A percentile compares a stretch with the other conserved stretches of the same genome.
Conservation (phyloP, 140 eudicot species). For the Senecio squalidus region DNA sequence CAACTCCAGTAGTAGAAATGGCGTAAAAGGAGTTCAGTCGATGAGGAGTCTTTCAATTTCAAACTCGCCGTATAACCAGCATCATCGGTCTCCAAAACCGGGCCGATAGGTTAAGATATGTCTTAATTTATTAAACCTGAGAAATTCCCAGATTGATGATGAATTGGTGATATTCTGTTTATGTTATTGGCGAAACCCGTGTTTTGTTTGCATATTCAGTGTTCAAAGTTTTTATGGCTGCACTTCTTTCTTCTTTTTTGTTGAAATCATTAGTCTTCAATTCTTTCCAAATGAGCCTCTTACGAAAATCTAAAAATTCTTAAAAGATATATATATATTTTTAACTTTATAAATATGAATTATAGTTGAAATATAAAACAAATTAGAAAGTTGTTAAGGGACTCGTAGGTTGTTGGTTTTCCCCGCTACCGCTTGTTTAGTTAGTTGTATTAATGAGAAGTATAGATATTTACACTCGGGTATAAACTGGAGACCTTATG, state of each 20-base stretch:
- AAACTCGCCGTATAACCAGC: slow-evolving; percentile 34
- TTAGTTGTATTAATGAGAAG: too few relatives aligned
- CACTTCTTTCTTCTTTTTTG: neutral
- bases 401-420: too few relatives aligned
- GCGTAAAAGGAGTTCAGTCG: slow-evolving; percentile 36
- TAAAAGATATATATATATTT: too few relatives aligned
- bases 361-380: too few relatives aligned
- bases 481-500: too few relatives aligned
- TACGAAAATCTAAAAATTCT: too few relatives aligned
- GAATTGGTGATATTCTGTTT: slow-evolving; percentile 26
- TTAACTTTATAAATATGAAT: too few relatives aligned
- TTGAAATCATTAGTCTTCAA: neutral
- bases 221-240: slow-evolving; percentile 14
- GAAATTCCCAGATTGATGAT: slow-evolving; percentile 5
- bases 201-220: slow-evolving; percentile 16
- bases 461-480: too few relatives aligned
- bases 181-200: slow-evolving; percentile 14
- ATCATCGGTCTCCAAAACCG: slow-evolving; percentile 49
- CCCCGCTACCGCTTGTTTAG: too few relatives aligned
- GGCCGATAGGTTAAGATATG: neutral
- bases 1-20: slow-evolving; percentile 38
- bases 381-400: too few relatives aligned
- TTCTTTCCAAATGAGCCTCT: neutral
- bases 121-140: slow-evolving; percentile 3
- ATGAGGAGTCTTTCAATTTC: slow-evolving; percentile 46